Conservation (phyloP, 2,329 filamentous ascomycete species). For the Diaporthe sp. region DNA sequence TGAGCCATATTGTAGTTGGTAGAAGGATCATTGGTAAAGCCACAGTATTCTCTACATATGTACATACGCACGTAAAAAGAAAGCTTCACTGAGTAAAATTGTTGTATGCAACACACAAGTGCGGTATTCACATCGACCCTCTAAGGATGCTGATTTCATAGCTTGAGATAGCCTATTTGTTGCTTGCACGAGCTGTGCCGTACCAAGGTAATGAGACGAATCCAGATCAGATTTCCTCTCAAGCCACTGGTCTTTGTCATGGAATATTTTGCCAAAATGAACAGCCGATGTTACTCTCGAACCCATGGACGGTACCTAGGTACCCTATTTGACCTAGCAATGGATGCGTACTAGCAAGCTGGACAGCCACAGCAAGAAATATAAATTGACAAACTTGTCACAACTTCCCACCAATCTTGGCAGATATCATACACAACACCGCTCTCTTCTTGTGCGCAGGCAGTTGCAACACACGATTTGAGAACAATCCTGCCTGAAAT, state of each 20-base stretch:
- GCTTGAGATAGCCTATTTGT: neutral
- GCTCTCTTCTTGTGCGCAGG: neutral
- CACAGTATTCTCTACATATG: too few species aligned
- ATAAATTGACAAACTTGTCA: neutral
- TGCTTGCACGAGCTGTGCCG: neutral
- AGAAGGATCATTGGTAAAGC: too few species aligned
- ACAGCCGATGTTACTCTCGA: neutral
- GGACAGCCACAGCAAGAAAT: neutral
- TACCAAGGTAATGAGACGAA: neutral
- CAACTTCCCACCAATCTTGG: too few species aligned
- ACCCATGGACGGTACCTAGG: neutral
- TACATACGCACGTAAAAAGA: too few species aligned
- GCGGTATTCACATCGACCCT: too few species aligned
- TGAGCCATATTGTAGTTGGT: too few species aligned
- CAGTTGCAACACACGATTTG: neutral
- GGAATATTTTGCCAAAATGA: neutral
- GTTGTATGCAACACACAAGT: too few species aligned
- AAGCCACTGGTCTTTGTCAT: neutral
- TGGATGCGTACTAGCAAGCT: neutral
- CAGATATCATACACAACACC: fast-evolving
- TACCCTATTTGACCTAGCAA: neutral
- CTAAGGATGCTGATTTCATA: neutral
- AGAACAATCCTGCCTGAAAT: neutral
- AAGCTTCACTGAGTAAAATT: too few species aligned
- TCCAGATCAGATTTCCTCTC: neutral